A percentile compares a stretch with the other conserved stretches of the same genome.
phyloP scores from a whole-genome alignment of 495 filamentous ascomycete genomes.

The Penicillium bialowiezense region DNA sequence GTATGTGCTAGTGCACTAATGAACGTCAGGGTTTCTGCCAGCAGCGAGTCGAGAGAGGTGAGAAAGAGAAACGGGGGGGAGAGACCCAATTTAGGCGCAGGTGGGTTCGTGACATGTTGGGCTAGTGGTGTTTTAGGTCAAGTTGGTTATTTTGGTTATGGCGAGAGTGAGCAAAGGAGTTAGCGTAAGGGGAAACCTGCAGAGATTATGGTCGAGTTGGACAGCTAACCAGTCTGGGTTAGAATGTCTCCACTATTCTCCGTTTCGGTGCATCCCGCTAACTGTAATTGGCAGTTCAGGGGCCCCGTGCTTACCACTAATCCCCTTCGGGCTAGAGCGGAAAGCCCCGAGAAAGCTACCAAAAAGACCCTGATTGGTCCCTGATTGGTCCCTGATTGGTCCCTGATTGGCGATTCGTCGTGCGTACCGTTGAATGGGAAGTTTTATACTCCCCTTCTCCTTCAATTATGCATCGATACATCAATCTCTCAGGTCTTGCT shows the following conservation, averaged over 20 bases:
- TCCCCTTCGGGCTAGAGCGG: background rate
- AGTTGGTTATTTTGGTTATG: slow-evolving; percentile 6
- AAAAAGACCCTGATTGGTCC: slow-evolving; percentile 1
- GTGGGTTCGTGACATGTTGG: slow-evolving; percentile 15
- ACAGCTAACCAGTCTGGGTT: slow-evolving; percentile 8
- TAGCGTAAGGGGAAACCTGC: slow-evolving; percentile 20
- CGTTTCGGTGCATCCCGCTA: background rate
- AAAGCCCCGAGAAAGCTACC: background rate
- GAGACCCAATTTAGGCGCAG: slow-evolving; percentile 9
- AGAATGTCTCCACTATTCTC: background rate
- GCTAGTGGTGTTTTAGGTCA: slow-evolving; percentile 11
- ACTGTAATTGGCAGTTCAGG: slow-evolving; percentile 1
- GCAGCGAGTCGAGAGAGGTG: slow-evolving; percentile 4
- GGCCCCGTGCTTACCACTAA: slow-evolving; percentile 19
- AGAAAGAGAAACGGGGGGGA: slow-evolving; percentile 5
- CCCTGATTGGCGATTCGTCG: too few relatives aligned
- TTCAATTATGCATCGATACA: too few relatives aligned
- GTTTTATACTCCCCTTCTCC: too few relatives aligned
- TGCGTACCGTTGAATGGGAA: too few relatives aligned
- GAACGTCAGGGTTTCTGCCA: slow-evolving; percentile 19
- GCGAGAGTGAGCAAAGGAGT: background rate
- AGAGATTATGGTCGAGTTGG: slow-evolving; percentile 10
- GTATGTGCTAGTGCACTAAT: slow-evolving; percentile 38
- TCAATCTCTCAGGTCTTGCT: too few relatives aligned
- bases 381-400: too few relatives aligned